A percentile compares a stretch with the other conserved stretches of the same genome.
Evolutionary conservation across 208 protist species (phyloP).

Genomic region (Trypanosoma theileri): DNA sequence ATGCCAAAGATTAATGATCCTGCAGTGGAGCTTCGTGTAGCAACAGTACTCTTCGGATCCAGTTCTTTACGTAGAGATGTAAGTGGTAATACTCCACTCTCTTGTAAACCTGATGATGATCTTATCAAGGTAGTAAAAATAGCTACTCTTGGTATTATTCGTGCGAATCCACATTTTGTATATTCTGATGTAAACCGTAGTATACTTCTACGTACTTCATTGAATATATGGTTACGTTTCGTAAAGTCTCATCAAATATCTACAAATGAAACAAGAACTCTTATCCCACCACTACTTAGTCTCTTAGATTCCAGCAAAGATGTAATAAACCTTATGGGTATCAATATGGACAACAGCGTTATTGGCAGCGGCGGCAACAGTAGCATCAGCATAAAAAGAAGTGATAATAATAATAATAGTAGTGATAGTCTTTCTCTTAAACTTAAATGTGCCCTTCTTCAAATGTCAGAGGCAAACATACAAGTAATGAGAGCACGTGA

Average conservation of each 20-base stretch:
- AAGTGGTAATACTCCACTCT: constrained; percentile 28
- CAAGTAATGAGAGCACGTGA: constrained; percentile 56
- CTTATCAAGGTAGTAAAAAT: constrained; percentile 51
- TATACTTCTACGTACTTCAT: constrained; percentile 42
- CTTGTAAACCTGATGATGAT: constrained; percentile 48
- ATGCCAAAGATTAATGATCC: constrained; percentile 41
- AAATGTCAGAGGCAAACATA: constrained; percentile 45
- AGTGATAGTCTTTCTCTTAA: constrained; percentile 11
- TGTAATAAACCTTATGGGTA: constrained; percentile 21
- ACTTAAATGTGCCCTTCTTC: constrained; percentile 32
- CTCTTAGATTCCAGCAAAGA: constrained; percentile 61
- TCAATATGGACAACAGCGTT: too few relatives aligned
- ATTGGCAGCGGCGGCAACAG: too few relatives aligned
- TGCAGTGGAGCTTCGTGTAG: constrained; percentile 55
- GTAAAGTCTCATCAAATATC: constrained; percentile 57
- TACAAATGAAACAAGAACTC: constrained; percentile 35
- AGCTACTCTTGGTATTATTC: constrained; percentile 44
- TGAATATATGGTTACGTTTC: constrained; percentile 52
- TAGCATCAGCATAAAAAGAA: too few relatives aligned
- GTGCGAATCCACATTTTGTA: constrained; percentile 68
- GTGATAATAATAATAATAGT: neutral
- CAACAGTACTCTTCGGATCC: constrained; percentile 67
- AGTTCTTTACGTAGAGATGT: constrained; percentile 47
- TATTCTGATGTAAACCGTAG: constrained; percentile 49
- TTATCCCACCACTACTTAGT: constrained; percentile 54